A percentile compares a stretch with the other conserved stretches of the same genome.
phyloP scores from a whole-genome alignment of 208 protist species.

The Leishmania turanica region DNA sequence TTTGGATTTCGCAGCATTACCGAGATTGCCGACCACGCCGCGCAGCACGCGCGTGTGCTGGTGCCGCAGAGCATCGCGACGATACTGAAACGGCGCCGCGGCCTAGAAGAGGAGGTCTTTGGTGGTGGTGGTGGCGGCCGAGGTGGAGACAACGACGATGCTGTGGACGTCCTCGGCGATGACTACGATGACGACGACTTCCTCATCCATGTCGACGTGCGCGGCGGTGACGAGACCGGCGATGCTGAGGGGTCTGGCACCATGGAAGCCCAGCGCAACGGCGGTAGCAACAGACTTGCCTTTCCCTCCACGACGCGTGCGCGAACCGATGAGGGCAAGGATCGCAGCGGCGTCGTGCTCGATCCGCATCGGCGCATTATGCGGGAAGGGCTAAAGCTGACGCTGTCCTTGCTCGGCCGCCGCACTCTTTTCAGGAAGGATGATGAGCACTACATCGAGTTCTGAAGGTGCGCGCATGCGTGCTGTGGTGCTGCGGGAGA shows the following conservation, averaged over 20 bases:
- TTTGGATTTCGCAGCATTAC: conserved; percentile 69
- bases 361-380: conserved; percentile 50
- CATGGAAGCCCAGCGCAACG: background rate
- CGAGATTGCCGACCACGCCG: conserved; percentile 45
- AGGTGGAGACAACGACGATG: conserved; percentile 17
- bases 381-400: conserved; percentile 56
- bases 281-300: conserved; percentile 1
- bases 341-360: conserved; percentile 1
- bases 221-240: conserved; percentile 17
- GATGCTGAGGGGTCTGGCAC: background rate
- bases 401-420: conserved; percentile 68
- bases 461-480: conserved; percentile 32
- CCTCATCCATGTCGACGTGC: conserved; percentile 66
- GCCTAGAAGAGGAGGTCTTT: conserved; percentile 26
- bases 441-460: conserved; percentile 74
- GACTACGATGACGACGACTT: conserved; percentile 69
- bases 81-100: conserved; percentile 34
- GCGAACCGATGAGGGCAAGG: background rate
- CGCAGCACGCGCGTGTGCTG: conserved; percentile 46
- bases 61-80: conserved; percentile 62
- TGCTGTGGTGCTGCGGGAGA: background rate
- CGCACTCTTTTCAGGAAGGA: conserved; percentile 54
- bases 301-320: conserved; percentile 16
- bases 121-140: conserved; percentile 8
- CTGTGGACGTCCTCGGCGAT: conserved; percentile 25